Evolutionary conservation across 139 green algal genomes (phyloP), one percentile per base, ranked within the genome.

Genomic region (Tetratostichococcus sp.): DNA sequence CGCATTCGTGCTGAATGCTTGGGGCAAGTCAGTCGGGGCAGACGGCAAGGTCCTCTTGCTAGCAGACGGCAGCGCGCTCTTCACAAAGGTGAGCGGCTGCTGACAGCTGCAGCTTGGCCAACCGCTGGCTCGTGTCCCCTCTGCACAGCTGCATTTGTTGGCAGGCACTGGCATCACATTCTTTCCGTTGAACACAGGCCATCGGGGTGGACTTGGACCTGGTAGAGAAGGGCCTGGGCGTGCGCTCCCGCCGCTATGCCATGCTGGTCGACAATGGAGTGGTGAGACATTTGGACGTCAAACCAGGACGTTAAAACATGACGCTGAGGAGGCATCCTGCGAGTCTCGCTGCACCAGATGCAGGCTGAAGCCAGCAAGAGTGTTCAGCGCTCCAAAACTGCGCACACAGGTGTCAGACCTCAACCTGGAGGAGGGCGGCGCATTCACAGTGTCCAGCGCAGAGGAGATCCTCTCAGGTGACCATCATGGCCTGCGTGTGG

Each of bases 391-490:
- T n/a, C n/a, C n/a, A n/a, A n/a, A n/a, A 28, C 34, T 71, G 59
- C 39, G 8, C 14, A 14, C 39, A 50, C 39, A 82, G 77, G 72
- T 82, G 16, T 76, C 79, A 70, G 74, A 78, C 16, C 77, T 97
- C 17, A 97, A 98, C 82, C 77, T 99, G 67, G 96, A 99, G 82
- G 94, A 99, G 83, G 96, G 96, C 22, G 96, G 96, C 62, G 96
- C 92, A 0, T 99, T 98, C 84, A 98, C 92, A 11, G 86, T 97
- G 31, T 92, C 79, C 65, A 88, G 85, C 66, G 93, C 96, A 31
- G 96, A 99, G 8, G 84, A 94, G 32, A 95, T 99, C 57, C 71
- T 89, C 4, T 88, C 76, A 87, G 76, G 25, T 50, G 39, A n/a
- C n/a, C n/a, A n/a, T n/a, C n/a, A n/a, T n/a, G n/a, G n/a, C n/a